A percentile compares a stretch with the other conserved stretches of the same genome.
phyloP scores from a whole-genome alignment of 768 basidiomycete genomes.

The Suillus weaverae region DNA sequence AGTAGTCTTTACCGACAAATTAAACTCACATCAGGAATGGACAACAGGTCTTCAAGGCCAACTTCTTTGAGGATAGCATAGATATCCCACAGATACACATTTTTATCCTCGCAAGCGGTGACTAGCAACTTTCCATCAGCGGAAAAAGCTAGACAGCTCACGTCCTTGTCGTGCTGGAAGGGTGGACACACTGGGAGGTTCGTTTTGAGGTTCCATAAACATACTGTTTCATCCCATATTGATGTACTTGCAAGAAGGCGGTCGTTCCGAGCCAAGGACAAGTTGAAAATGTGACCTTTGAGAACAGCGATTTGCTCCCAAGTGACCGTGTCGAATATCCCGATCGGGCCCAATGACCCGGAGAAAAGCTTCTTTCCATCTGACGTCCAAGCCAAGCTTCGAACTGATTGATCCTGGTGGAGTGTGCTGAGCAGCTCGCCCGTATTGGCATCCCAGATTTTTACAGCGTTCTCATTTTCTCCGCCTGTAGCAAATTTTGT shows the following conservation, averaged over 20 bases:
- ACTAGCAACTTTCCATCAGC: background rate
- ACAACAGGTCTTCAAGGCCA: background rate
- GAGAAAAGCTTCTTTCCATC: background rate
- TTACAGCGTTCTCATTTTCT: background rate
- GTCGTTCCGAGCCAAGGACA: background rate
- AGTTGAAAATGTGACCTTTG: background rate
- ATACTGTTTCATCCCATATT: background rate
- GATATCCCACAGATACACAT: background rate
- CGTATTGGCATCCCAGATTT: background rate
- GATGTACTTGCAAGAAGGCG: background rate
- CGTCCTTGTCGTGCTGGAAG: background rate
- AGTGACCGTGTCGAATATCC: background rate
- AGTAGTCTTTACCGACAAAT: background rate
- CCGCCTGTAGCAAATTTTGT: background rate
- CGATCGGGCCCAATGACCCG: background rate
- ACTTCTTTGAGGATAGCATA: background rate
- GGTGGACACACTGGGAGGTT: background rate
- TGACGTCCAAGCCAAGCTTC: background rate
- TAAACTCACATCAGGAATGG: background rate
- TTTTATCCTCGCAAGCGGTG: background rate
- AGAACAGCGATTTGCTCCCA: background rate
- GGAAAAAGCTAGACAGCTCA: background rate
- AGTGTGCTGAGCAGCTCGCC: background rate
- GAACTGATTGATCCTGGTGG: background rate
- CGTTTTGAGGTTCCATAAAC: background rate